Conservation (phyloP, 306 rosid genomes). For the Ochetophila trinervis region DNA sequence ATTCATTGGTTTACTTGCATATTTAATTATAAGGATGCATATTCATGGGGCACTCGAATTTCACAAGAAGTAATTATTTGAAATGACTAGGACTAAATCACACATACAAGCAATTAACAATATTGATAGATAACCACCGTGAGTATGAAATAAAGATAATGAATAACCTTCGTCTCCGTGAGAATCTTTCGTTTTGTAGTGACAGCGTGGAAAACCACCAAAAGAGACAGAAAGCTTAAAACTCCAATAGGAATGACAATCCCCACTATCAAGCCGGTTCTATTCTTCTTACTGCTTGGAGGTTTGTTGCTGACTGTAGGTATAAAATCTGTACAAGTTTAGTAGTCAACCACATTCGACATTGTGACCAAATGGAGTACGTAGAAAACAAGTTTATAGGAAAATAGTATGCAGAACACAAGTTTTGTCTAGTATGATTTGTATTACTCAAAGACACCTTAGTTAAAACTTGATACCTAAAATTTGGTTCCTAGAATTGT, state of each 20-base stretch:
- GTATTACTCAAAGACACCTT: too few species aligned
- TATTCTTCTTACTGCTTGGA: slow-evolving; percentile 37
- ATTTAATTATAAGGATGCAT: too few species aligned
- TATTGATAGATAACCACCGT: too few species aligned
- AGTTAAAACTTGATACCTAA: too few species aligned
- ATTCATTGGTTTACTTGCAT: too few species aligned
- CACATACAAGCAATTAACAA: too few species aligned
- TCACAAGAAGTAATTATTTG: too few species aligned
- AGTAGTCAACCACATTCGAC: slow-evolving; percentile 6
- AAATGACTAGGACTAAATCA: too few species aligned
- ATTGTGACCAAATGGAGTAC: slow-evolving; percentile 2
- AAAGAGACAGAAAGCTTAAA: slow-evolving; percentile 30
- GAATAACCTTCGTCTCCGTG: slow-evolving; percentile 38
- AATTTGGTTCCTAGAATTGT: too few species aligned
- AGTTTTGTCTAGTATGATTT: too few species aligned
- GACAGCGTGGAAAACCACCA: slow-evolving; percentile 23
- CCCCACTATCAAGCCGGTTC: slow-evolving; percentile 52
- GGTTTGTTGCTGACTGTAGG: slow-evolving; percentile 50
- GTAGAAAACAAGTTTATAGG: slow-evolving; percentile 25
- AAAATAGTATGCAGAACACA: too few species aligned
- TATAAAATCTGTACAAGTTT: slow-evolving; percentile 40
- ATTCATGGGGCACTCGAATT: too few species aligned
- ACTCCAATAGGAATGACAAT: slow-evolving; percentile 55
- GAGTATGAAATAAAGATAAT: slow-evolving; percentile 4
- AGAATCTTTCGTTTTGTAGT: slow-evolving; percentile 36